Evolutionary conservation across 23 red algal genomes (phyloP), one percentile per base, ranked within the genome.

Genomic region (Gracilaria domingensis): DNA sequence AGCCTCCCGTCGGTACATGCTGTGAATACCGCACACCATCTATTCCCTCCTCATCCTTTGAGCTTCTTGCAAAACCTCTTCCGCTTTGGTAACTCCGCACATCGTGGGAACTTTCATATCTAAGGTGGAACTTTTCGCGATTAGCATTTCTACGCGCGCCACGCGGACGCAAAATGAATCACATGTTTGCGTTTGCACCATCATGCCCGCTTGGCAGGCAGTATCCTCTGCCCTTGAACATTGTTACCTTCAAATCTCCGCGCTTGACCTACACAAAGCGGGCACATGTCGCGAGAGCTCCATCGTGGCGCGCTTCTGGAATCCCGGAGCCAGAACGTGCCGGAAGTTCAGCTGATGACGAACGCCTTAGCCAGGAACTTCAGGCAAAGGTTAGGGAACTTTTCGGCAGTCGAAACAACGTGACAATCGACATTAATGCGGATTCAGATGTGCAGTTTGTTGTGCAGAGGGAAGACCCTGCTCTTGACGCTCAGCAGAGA

Each of bases 401-500:
- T 5, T 90, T 90, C 37, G 87, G 87, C 14, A 36, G 87, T 37
- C 48, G 85, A 23, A 66, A 89, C 24, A 89, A 89, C 59, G 71
- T 89, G 13, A 60, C 70, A 45, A 89, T 89, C 32, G 85, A 89
- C 42, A 80, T 89, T 29, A 71, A 89, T 11, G n/a, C 71, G 0
- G 85, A 89, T 28, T 89, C 85, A 16, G 71, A 77, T 50, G 85
- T 89, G 51, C 71, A 89, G n/a, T 89, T 89, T 28, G 69, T 39
- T 14, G 85, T 89, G 29, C 85, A 56, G 42, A 78, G 50, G 44
- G 40, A 58, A 28, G 48, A 51, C 33, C 23, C 54, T 39, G 39
- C 20, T 17, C 0, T 33, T 4, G 71, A 65, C 9, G 48, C 38
- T 9, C 54, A 35, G 45, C 72, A 79, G 34, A 81, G 12, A 32